Percentiles rank a stretch among this genome's conserved stretches.
Evolutionary conservation across 2,329 filamentous ascomycete genomes (phyloP).

Genomic region (Aspergillus luchuensis): DNA sequence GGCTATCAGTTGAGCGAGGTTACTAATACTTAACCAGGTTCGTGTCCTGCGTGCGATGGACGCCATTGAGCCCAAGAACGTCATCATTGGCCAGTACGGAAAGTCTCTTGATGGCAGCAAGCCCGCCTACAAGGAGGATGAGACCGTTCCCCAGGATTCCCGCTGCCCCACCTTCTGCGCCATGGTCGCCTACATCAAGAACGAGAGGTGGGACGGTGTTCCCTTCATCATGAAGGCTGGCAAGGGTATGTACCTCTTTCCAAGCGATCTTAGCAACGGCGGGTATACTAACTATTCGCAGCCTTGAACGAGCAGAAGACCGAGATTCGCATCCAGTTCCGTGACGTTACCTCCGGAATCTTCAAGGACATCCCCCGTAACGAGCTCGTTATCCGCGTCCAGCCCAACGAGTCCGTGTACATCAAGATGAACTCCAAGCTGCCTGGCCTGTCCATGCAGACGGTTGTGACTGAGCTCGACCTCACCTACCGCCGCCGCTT

Average conservation of each 20-base stretch:
- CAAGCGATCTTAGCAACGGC: background rate
- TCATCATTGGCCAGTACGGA: conserved; percentile 98
- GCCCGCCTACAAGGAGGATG: conserved; percentile 97
- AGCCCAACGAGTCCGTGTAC: conserved; percentile 99
- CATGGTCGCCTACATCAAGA: conserved; percentile 97
- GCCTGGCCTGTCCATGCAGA: conserved; percentile 98
- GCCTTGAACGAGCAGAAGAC: conserved; percentile 99
- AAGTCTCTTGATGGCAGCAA: conserved; percentile 95
- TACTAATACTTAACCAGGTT: conserved; percentile 51
- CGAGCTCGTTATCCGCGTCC: conserved; percentile 98
- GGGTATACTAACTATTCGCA: conserved; percentile 30
- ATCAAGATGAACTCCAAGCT: conserved; percentile 99
- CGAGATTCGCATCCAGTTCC: conserved; percentile 98
- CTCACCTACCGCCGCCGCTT: conserved; percentile 97
- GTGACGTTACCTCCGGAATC: conserved; percentile 98
- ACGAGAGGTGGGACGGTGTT: conserved; percentile 98
- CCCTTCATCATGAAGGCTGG: conserved; percentile 99
- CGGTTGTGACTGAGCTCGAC: conserved; percentile 96
- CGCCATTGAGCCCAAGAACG: conserved; percentile 96
- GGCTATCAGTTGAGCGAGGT: background rate
- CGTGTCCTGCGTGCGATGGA: conserved; percentile 92
- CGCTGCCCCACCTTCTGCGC: conserved; percentile 98
- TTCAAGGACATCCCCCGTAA: conserved; percentile 99
- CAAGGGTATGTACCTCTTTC: conserved; percentile 58
- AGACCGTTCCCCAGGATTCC: conserved; percentile 95